Evolutionary conservation across 495 filamentous ascomycete species (phyloP).

Genomic region (Penicillium pancosmium): DNA sequence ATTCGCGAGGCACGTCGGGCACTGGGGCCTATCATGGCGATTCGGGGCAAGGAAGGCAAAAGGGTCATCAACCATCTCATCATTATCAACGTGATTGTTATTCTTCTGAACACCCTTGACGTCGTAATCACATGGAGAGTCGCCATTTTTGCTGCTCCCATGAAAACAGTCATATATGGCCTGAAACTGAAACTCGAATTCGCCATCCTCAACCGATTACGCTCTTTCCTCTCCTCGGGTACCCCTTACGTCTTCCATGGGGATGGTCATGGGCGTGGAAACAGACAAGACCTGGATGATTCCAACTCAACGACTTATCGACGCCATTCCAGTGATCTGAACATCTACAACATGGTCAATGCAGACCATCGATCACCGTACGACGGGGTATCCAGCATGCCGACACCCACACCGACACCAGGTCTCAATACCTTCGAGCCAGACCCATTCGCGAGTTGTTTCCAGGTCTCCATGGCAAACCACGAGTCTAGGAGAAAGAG

Average conservation of each 20-base stretch:
- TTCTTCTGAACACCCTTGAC: constrained; percentile 51
- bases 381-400: too few relatives aligned
- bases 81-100: constrained; percentile 53
- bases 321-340: constrained; percentile 22
- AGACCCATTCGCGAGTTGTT: neutral
- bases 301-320: neutral
- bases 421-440: neutral
- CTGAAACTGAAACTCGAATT: constrained; percentile 67
- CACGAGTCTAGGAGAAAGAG: neutral
- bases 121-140: constrained; percentile 53
- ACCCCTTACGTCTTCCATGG: neutral
- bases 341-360: constrained; percentile 12
- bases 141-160: constrained; percentile 48
- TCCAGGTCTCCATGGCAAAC: neutral
- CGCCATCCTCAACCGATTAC: constrained; percentile 42
- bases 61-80: constrained; percentile 52
- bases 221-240: neutral
- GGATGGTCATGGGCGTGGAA: neutral
- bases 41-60: constrained; percentile 35
- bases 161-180: constrained; percentile 57
- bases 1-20: constrained; percentile 47
- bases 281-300: constrained; percentile 14
- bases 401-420: too few relatives aligned
- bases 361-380: neutral
- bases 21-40: constrained; percentile 20